Percentiles rank a stretch among this genome's conserved stretches.
Evolutionary conservation across 768 basidiomycete species (phyloP).

Genomic region (Pisolithus albus): DNA sequence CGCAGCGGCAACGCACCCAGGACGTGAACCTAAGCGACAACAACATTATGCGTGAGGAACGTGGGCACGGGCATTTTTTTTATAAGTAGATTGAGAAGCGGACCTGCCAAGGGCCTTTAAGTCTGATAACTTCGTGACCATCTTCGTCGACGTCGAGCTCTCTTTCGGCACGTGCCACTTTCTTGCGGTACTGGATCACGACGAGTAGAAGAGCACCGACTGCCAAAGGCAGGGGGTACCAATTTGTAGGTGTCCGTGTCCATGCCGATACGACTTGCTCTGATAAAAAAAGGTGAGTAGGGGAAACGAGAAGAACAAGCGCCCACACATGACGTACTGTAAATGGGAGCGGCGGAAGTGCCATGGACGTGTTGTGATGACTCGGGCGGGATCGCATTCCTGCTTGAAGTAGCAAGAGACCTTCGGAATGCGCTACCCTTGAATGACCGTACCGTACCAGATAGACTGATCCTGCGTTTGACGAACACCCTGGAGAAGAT

Average conservation of each 20-base stretch:
- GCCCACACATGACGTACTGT: conserved; percentile 27
- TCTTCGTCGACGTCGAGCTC: conserved; percentile 78
- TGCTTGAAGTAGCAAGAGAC: conserved; percentile 16
- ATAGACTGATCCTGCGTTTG: conserved; percentile 25
- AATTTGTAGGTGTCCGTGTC: conserved; percentile 84
- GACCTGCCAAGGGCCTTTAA: conserved; percentile 93
- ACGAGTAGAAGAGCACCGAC: conserved; percentile 84
- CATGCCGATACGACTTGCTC: conserved; percentile 70
- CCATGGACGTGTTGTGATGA: conserved; percentile 41
- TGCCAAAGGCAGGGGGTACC: conserved; percentile 91
- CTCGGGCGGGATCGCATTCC: conserved; percentile 27
- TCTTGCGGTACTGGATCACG: conserved; percentile 67
- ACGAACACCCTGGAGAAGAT: conserved; percentile 27
- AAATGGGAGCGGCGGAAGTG: conserved; percentile 38
- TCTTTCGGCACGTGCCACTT: conserved; percentile 38
- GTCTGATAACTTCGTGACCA: conserved; percentile 70
- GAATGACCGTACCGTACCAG: conserved; percentile 25
- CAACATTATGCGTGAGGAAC: background rate
- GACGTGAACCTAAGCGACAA: conserved; percentile 74
- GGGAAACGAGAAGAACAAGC: background rate
- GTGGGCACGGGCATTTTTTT: background rate
- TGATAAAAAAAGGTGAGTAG: conserved; percentile 16
- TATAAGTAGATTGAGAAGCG: conserved; percentile 20
- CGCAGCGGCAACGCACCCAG: conserved; percentile 91
- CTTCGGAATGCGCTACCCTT: conserved; percentile 19